phyloP scores from a whole-genome alignment of 2,329 filamentous ascomycete genomes.

The Penicillium crustosum region DNA sequence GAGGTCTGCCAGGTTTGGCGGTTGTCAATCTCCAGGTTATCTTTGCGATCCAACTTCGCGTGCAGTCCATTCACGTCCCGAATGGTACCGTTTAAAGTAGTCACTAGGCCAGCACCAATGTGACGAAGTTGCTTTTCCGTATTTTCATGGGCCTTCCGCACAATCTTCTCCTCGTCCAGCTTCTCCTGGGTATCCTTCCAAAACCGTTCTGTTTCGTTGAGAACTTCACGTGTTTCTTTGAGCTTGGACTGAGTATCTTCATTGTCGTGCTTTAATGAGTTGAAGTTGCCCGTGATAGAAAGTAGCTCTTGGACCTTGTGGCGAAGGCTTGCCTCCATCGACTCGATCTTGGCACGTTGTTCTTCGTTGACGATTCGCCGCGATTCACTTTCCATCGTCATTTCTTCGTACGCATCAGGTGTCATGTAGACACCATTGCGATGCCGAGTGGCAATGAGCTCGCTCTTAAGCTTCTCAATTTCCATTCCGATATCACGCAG shows the following conservation, averaged over 20 bases:
- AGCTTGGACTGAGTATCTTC: conserved; percentile 71
- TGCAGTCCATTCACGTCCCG: conserved; percentile 77
- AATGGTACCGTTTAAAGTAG: conserved; percentile 74
- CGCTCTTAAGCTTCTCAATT: conserved; percentile 91
- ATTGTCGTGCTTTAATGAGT: conserved; percentile 84
- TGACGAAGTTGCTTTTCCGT: conserved; percentile 76
- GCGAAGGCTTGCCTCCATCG: conserved; percentile 82
- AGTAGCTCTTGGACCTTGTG: conserved; percentile 95
- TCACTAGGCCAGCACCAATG: conserved; percentile 74
- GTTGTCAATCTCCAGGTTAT: conserved; percentile 78
- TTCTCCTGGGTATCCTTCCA: conserved; percentile 72
- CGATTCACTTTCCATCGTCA: conserved; percentile 89
- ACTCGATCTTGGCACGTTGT: conserved; percentile 86
- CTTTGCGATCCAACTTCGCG: conserved; percentile 82
- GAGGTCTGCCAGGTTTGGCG: conserved; percentile 75
- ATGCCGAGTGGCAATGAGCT: conserved; percentile 87
- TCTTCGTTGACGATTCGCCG: conserved; percentile 88
- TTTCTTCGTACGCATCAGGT: conserved; percentile 83
- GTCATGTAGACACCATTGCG: conserved; percentile 94
- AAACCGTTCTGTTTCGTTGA: conserved; percentile 86
- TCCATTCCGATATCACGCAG: conserved; percentile 86
- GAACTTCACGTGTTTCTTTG: conserved; percentile 74
- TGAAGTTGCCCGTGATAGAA: conserved; percentile 80
- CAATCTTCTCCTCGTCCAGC: conserved; percentile 73
- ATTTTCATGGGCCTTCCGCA: conserved; percentile 79